Base-by-base conservation (phyloP, 257 asterid genomes). In the Scutellaria baicalensis region DNA sequence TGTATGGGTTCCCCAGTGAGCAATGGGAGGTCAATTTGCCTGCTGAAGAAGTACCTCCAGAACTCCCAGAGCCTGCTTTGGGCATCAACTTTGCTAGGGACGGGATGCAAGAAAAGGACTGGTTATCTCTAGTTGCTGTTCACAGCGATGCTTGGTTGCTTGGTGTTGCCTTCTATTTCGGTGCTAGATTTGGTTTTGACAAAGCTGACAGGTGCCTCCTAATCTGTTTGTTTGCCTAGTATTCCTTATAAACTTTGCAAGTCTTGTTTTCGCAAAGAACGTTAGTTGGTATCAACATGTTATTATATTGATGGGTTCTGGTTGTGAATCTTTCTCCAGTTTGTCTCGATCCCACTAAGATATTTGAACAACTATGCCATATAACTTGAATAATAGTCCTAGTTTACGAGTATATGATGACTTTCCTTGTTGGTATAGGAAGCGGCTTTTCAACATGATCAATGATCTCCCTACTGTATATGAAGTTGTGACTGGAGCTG, bases 121-220 rank as follows among this genome's bases (percentile, higher is more conserved):
- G 92, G 92, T 47, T 80, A 70, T 62, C 84, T 73, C 80, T 86
- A n/a, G 92, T 86, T 63, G 86, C 90, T 45, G 86, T 79, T 63
- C 88, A 84, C 75, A 82, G 92, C 72, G 92, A 86, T 56, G 82
- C 90, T 35, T 86, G 92, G 92, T 72, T 86, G 83, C 82, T 86
- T 54, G 57, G 88, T 27, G 86, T 82, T 35, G 82, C 88, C 60
- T 86, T 80, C 78, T 86, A 78, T 51, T 82, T 80, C 43, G 92
- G 86, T 35, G 79, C 90, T 39, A 79, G 92, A 76, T 84, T 84
- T 72, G 92, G 92, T 36, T 84, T 84, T 45, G 83, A 82, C 55
- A 84, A 71, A 76, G 74, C 86, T 64, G 85, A 80, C 79, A 84
- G 92, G 92, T 86, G 59, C 40, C 48, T 64, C 54, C 12, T 12